These are phyloP conservation scores for Pycnococcus provasolii DNA, from an alignment of 139 green algal genomes.

Conservation along the genomic window DNA sequence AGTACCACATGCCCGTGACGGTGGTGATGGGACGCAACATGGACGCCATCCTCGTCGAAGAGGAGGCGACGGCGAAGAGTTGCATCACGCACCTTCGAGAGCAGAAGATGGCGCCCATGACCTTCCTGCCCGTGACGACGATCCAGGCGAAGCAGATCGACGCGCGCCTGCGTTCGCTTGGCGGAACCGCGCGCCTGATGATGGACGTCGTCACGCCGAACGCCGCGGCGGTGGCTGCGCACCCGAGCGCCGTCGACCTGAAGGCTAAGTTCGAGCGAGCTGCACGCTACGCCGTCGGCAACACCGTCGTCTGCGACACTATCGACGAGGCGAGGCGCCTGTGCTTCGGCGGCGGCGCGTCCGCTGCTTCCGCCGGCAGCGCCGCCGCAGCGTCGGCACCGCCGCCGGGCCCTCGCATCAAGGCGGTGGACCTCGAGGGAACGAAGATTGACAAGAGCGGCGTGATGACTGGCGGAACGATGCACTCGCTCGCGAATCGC, in stretches of 20 bases:
- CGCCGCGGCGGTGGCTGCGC: neutral
- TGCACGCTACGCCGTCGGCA: conserved; percentile 53
- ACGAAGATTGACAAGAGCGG: conserved; percentile 76
- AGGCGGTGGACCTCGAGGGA: conserved; percentile 70
- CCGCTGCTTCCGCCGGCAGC: neutral
- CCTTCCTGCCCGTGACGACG: conserved; percentile 72
- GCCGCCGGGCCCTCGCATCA: conserved; percentile 2
- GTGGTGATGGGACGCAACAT: conserved; percentile 74
- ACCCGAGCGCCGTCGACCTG: too few species aligned
- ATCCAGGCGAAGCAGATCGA: conserved; percentile 49
- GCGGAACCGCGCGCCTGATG: conserved; percentile 58
- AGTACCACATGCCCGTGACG: conserved; percentile 76
- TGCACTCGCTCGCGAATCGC: neutral
- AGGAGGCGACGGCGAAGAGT: conserved; percentile 50
- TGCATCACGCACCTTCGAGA: conserved; percentile 67
- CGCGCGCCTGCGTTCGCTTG: conserved; percentile 66
- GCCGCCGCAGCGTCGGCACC: too few species aligned
- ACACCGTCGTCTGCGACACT: conserved; percentile 80
- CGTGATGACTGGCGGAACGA: conserved; percentile 60
- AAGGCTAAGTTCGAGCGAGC: conserved; percentile 41
- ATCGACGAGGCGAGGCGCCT: conserved; percentile 62
- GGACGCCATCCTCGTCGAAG: conserved; percentile 80
- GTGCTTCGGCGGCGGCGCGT: conserved; percentile 42
- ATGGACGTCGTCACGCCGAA: conserved; percentile 68
- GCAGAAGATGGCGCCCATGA: conserved; percentile 58